Conservation (phyloP, 371 early-diverging fungal genomes). For the Mucor lusitanicus region DNA sequence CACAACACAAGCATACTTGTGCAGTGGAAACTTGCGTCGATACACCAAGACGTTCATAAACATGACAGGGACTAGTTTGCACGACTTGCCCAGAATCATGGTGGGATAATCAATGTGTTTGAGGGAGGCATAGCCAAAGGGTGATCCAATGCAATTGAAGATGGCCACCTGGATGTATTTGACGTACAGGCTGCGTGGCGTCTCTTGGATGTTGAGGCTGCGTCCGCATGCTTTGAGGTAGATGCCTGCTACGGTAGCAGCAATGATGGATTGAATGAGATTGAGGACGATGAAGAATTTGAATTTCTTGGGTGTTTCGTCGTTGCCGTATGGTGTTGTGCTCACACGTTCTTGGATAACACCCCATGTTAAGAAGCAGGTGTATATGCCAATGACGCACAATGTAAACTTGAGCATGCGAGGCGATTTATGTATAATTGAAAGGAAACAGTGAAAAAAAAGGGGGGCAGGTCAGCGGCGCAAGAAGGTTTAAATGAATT, state of each 20-base stretch:
- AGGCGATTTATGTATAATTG: neutral
- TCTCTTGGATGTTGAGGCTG: constrained; percentile 29
- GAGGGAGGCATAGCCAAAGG: constrained; percentile 92
- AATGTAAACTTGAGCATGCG: constrained; percentile 67
- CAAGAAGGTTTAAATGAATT: neutral
- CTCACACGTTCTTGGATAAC: constrained; percentile 92
- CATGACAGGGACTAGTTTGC: constrained; percentile 97
- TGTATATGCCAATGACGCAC: constrained; percentile 89
- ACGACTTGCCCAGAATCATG: constrained; percentile 95
- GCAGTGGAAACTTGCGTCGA: constrained; percentile 76
- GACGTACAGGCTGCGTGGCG: constrained; percentile 49
- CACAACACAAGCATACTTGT: constrained; percentile 85
- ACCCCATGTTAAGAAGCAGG: constrained; percentile 95
- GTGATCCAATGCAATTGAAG: constrained; percentile 78
- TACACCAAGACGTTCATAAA: constrained; percentile 93
- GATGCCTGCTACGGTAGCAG: constrained; percentile 73
- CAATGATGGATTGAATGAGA: constrained; percentile 78
- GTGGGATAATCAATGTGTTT: constrained; percentile 97
- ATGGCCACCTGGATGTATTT: constrained; percentile 79
- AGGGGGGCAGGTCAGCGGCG: neutral
- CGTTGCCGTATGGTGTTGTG: constrained; percentile 75
- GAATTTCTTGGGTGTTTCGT: constrained; percentile 69
- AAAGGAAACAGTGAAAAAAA: neutral
- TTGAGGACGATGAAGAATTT: constrained; percentile 89
- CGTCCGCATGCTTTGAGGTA: constrained; percentile 65